Evolutionary conservation across 495 filamentous ascomycete genomes (phyloP), one percentile per base, ranked within the genome.

Genomic region (Friedmanniomyces simplex): DNA sequence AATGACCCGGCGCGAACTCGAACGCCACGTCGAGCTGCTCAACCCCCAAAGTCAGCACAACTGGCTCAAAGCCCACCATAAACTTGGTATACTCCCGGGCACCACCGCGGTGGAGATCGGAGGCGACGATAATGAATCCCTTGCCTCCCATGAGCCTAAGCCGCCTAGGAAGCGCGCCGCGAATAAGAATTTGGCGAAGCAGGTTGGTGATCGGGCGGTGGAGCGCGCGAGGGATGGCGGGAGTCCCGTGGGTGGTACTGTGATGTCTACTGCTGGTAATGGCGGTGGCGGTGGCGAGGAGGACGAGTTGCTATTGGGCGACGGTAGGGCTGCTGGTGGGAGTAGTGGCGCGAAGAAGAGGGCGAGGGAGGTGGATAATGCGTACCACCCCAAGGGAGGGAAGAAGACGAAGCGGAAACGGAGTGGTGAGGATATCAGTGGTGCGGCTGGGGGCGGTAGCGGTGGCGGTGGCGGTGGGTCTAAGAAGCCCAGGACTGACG

Each of bases 31-130:
- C 39, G 75, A 79, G 18, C 71, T 89, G 4, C 80, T 81, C 28
- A 96, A 95, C 64, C 88, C 87, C 34, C 81, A 82, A 56, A 81
- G 94, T 65, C 86, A 89, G 55, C 89, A 89, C 56, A 84, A 85
- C 21, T 93, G 91, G 72, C 72, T 94, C 0, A 86, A 91, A 5
- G 25, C 42, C 13, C 56, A 57, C 18, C 21, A 59, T 1, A 54
- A 43, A 54, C 37, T 42, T 13, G 24, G 32, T 3, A 21, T 18
- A 16, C 11, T 56, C n/a, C 18, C 26, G 1, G 45, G 20, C 13
- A 20, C 32, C 12, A 56, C 16, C 18, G 18, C 18, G 46, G 24
- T 13, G 14, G 41, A 36, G 20, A 53, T 24, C 12, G 39, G 25
- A 8, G 53, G 34, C 32, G 52, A 50, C 67, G 88, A 91, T 63